phyloP scores from a whole-genome alignment of 1,284 basidiomycete species.

The Ustilago shanxiensis region DNA sequence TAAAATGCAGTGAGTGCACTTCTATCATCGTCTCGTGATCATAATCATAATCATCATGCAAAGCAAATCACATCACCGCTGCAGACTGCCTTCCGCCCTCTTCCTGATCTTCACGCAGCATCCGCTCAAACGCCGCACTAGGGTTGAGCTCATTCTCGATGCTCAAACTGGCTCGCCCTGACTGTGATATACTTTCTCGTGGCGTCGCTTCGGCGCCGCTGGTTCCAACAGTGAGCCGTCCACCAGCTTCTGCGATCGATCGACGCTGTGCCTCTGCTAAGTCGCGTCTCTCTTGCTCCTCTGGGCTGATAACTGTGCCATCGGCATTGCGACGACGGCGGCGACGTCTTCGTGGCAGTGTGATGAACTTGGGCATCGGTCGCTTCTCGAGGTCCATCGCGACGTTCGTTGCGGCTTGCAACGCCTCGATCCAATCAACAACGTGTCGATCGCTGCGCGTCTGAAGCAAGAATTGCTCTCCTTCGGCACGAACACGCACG shows the following conservation, averaged over 20 bases:
- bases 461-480: slow-evolving; percentile 96
- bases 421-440: slow-evolving; percentile 95
- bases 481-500: slow-evolving; percentile 90
- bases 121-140: slow-evolving; percentile 58
- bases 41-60: neutral
- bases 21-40: neutral
- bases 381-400: slow-evolving; percentile 90
- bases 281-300: slow-evolving; percentile 57
- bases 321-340: slow-evolving; percentile 57
- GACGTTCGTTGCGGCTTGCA: slow-evolving; percentile 94
- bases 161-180: slow-evolving; percentile 37
- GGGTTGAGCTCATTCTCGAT: slow-evolving; percentile 51
- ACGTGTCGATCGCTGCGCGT: slow-evolving; percentile 86
- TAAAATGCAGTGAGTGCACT: too few species aligned
- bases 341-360: slow-evolving; percentile 64
- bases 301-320: slow-evolving; percentile 33
- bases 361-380: slow-evolving; percentile 71
- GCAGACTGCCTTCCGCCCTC: slow-evolving; percentile 32
- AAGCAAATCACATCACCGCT: slow-evolving; percentile 26
- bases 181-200: slow-evolving; percentile 23
- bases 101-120: slow-evolving; percentile 61
- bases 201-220: slow-evolving; percentile 16
- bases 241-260: slow-evolving; percentile 54
- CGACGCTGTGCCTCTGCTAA: slow-evolving; percentile 63
- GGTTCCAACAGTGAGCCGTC: slow-evolving; percentile 1